Conservation (phyloP, 192 early-diverging fungal genomes). For the Gigaspora rosea region DNA sequence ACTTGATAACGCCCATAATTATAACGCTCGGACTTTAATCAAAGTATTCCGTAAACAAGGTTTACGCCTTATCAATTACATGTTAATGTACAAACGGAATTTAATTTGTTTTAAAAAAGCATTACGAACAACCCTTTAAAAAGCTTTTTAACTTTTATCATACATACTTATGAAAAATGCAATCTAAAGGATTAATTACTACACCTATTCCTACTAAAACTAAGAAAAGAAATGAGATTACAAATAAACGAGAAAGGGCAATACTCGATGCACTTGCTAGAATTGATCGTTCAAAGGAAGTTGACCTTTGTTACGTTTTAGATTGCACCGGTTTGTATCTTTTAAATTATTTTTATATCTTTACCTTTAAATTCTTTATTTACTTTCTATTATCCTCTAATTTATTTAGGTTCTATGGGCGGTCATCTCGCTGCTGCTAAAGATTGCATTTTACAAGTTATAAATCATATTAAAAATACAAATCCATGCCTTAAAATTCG, state of each 20-base stretch:
- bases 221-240: too few relatives aligned
- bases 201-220: too few relatives aligned
- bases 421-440: slow-evolving; percentile 20
- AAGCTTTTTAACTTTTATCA: too few relatives aligned
- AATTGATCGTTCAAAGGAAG: background rate
- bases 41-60: too few relatives aligned
- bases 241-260: background rate
- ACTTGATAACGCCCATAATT: too few relatives aligned
- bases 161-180: too few relatives aligned
- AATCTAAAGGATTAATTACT: too few relatives aligned
- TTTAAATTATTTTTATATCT: background rate
- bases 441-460: slow-evolving; percentile 27
- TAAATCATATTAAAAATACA: slow-evolving; percentile 11
- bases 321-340: slow-evolving; percentile 7
- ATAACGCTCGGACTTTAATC: too few relatives aligned
- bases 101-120: too few relatives aligned
- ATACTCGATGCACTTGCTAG: background rate
- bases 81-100: too few relatives aligned
- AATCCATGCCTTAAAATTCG: slow-evolving; percentile 24
- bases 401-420: slow-evolving; percentile 11
- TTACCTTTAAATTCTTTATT: background rate
- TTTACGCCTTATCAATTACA: too few relatives aligned
- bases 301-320: slow-evolving; percentile 22
- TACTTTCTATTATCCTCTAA: background rate
- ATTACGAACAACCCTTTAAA: too few relatives aligned